Evolutionary conservation across 768 basidiomycete species (phyloP), one percentile per base, ranked within the genome.

Genomic region (Strobilomyces dryophilus): DNA sequence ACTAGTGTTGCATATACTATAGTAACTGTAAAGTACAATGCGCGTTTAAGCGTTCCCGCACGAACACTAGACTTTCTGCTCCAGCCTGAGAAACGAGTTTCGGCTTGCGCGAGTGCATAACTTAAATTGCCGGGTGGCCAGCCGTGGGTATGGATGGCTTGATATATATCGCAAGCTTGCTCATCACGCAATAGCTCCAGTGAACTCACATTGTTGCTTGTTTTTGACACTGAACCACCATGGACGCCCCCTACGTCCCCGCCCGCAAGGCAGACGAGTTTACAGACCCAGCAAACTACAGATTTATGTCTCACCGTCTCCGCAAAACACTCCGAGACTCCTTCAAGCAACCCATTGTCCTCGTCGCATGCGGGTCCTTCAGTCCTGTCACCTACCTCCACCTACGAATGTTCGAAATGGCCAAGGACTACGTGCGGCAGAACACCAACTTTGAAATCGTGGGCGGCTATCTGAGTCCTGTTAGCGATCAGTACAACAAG

Each of bases 331-430:
- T 89, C 40, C 80, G 76, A 20, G 79, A 87, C 64, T 66, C 83
- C 8, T 73, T 70, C 20, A 91, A 87, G 72, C 85, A 85, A 8
- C 95, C 93, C n/a, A 74, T 97, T 60, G 90, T 94, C 51, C 85
- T 97, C 57, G 92, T 99, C 54, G 97, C 93, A 43, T 99, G 97
- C 66, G 97, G 95, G 27, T 95, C 92, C 51, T 98, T 98, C 82
- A 95, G 92, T 63, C 95, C 95, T 11, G 89, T 97, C 57, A 97
- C 95, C n/a, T 95, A 94, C 66, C 87, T 95, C 47, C 94, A 97
- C 66, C 82, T 98, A 56, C 90, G 97, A 60, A 98, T 99, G 94
- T 99, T 98, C 72, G 97, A 98, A 69, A 98, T 99, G 97, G 97
- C 95, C 51, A 89, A 88, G 73, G 97, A 98, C 76, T 94, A 93